phyloP scores from a whole-genome alignment of 768 basidiomycete genomes.

The Amanita rubescens region DNA sequence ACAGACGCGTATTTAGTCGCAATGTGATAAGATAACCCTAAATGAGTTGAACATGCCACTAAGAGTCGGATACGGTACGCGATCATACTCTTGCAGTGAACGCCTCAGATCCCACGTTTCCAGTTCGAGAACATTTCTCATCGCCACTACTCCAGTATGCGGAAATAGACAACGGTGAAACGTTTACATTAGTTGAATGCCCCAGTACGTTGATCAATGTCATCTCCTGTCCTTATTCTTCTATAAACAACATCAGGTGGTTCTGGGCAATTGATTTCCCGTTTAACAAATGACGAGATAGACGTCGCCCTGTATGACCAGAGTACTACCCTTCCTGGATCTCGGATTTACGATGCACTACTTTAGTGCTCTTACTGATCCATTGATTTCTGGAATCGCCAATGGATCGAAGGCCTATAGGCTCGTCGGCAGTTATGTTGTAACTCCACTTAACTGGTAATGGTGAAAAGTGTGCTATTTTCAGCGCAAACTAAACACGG shows the following conservation, averaged over 20 bases:
- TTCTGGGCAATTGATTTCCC: slow-evolving; percentile 76
- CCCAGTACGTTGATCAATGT: slow-evolving; percentile 47
- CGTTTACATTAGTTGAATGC: slow-evolving; percentile 83
- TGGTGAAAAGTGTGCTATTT: not conserved
- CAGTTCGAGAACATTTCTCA: slow-evolving; percentile 86
- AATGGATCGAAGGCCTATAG: slow-evolving; percentile 86
- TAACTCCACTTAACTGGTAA: slow-evolving; percentile 82
- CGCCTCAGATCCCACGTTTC: not conserved
- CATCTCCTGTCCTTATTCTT: not conserved
- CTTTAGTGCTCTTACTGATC: slow-evolving; percentile 74
- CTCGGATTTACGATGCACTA: slow-evolving; percentile 3
- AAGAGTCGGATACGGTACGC: slow-evolving; percentile 39
- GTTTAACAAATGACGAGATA: slow-evolving; percentile 68
- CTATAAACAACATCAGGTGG: slow-evolving; percentile 45
- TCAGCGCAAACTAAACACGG: not conserved
- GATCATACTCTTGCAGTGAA: not conserved
- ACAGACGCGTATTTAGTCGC: too few relatives aligned
- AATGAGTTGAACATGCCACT: too few relatives aligned
- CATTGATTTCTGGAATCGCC: slow-evolving; percentile 86
- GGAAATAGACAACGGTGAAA: slow-evolving; percentile 55
- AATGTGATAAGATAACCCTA: too few relatives aligned
- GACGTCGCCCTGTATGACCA: slow-evolving; percentile 70
- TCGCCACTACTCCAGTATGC: slow-evolving; percentile 87
- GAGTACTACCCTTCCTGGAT: not conserved
- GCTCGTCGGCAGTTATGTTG: slow-evolving; percentile 88